Percentiles rank a stretch among this genome's conserved stretches.
Evolutionary conservation across 2,329 filamentous ascomycete species (phyloP).

Genomic region (Mollisia scopiformis): DNA sequence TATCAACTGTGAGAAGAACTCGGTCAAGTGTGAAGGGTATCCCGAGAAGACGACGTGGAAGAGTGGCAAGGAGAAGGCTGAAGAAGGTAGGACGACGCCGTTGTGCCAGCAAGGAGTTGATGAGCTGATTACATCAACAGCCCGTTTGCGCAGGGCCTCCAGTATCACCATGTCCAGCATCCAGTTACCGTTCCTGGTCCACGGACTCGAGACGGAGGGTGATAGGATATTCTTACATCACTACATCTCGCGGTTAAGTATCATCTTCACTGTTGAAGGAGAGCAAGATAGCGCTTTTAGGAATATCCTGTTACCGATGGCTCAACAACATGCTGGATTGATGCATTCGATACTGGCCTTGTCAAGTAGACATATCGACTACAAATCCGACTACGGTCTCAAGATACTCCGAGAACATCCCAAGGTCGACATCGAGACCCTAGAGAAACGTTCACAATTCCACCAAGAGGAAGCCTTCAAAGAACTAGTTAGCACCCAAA

Average conservation of each 20-base stretch:
- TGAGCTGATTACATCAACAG: conserved; percentile 41
- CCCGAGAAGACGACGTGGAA: conserved; percentile 86
- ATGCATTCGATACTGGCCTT: conserved; percentile 91
- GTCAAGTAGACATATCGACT: conserved; percentile 75
- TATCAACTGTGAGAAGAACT: conserved; percentile 91
- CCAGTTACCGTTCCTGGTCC: conserved; percentile 69
- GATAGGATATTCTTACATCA: conserved; percentile 83
- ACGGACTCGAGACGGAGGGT: conserved; percentile 78
- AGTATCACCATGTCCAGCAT: conserved; percentile 52
- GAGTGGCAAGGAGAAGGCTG: conserved; percentile 74
- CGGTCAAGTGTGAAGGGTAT: conserved; percentile 88
- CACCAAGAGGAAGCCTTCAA: conserved; percentile 60
- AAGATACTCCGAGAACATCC: conserved; percentile 55
- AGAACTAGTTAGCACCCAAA: conserved; percentile 53
- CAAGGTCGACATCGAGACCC: conserved; percentile 47
- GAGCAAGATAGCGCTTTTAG: conserved; percentile 82
- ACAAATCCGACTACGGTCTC: conserved; percentile 57
- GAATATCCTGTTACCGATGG: conserved; percentile 80
- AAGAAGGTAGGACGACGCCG: conserved; percentile 57
- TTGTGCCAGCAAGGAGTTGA: conserved; percentile 24
- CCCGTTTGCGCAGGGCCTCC: conserved; percentile 48
- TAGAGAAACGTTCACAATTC: conserved; percentile 55
- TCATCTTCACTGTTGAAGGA: conserved; percentile 79
- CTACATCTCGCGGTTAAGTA: conserved; percentile 78
- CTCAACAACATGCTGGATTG: conserved; percentile 75